Conservation (phyloP, 257 asterid genomes). For the Leonotis leonurus region DNA sequence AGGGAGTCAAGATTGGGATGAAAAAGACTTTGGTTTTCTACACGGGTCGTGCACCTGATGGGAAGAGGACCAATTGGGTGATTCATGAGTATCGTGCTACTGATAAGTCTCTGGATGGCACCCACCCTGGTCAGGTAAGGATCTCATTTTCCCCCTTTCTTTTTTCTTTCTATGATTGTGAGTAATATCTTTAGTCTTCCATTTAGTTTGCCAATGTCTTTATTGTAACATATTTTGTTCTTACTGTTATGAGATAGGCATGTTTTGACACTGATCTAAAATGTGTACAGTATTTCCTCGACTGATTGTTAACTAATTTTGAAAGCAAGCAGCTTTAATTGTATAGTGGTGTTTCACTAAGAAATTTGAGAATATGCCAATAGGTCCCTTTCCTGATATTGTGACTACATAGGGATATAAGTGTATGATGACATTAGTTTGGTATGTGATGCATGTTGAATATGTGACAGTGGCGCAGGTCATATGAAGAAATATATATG, state of each 20-base stretch:
- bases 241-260: not conserved
- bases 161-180: not conserved
- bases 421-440: not conserved
- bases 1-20: conserved; percentile 76
- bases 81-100: conserved; percentile 94
- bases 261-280: not conserved
- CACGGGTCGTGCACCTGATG: conserved; percentile 89
- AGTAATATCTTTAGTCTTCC: not conserved
- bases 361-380: not conserved
- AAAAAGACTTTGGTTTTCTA: conserved; percentile 85
- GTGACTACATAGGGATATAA: not conserved
- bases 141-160: not conserved
- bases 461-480: not conserved
- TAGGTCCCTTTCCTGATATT: not conserved
- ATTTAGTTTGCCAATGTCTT: not conserved
- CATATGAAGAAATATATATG: not conserved
- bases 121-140: conserved; percentile 87
- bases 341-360: not conserved
- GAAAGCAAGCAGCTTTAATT: not conserved
- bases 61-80: conserved; percentile 90
- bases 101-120: conserved; percentile 75
- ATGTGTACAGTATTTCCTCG: not conserved
- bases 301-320: not conserved
- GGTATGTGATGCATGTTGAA: not conserved
- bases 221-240: not conserved